Conservation (phyloP, 1,284 basidiomycete species). For the Singerocomus inundabilis region DNA sequence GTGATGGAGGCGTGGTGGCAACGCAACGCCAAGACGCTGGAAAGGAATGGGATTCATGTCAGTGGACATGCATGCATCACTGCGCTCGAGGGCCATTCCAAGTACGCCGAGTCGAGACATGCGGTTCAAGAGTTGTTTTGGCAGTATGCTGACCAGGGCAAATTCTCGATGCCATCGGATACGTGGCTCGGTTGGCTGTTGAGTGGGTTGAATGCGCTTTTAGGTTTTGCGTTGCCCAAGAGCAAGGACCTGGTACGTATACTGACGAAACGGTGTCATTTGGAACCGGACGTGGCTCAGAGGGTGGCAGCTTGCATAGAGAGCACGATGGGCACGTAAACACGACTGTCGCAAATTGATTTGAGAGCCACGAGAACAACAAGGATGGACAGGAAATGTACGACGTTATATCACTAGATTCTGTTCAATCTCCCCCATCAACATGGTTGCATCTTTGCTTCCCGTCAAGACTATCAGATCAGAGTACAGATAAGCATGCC, state of each 20-base stretch:
- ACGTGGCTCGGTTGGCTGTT: constrained; percentile 23
- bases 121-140: constrained; percentile 21
- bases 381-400: background rate
- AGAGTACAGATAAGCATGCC: constrained; percentile 1
- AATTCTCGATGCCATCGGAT: constrained; percentile 25
- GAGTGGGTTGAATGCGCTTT: constrained; percentile 17
- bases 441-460: constrained; percentile 87
- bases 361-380: background rate
- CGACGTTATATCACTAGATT: constrained; percentile 21
- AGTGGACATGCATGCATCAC: constrained; percentile 28
- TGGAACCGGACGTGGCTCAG: constrained; percentile 24
- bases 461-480: constrained; percentile 66
- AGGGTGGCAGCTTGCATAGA: constrained; percentile 26
- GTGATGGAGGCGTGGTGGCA: constrained; percentile 28
- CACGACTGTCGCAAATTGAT: background rate
- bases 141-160: constrained; percentile 21
- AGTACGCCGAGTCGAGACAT: constrained; percentile 23
- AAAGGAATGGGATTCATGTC: constrained; percentile 17
- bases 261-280: constrained; percentile 26
- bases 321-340: constrained; percentile 7
- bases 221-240: constrained; percentile 16
- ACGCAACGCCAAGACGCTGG: constrained; percentile 15
- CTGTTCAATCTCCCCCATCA: constrained; percentile 83
- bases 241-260: constrained; percentile 19
- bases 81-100: constrained; percentile 19